Evolutionary conservation across 306 rosid genomes (phyloP), one percentile per base, ranked within the genome.

Genomic region (Oemleria cerasiformis): DNA sequence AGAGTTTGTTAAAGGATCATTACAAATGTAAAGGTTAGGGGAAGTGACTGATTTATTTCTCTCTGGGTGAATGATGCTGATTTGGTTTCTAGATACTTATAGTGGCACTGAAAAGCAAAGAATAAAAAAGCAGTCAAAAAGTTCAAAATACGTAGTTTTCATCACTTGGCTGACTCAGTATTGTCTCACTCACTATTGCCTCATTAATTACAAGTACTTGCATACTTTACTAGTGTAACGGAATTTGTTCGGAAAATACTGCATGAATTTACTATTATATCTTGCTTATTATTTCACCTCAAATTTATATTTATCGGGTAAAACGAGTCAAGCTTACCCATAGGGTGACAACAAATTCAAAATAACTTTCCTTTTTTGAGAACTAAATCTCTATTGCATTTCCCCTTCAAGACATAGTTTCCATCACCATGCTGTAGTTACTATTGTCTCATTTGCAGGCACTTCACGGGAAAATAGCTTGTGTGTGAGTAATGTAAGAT

Each of bases 161-260:
- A 42, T 42, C 74, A 38, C 60, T 49, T 8, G 20, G 57, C 60
- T 72, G 68, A 45, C 68, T 45, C 39, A 34, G 48, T 36, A 8
- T 14, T 36, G 39, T 30, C 64, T 70, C 64, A 21, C 64, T 54
- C 40, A 14, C 40, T 41, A 2, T n/a, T n/a, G 25, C 36, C 42
- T 19, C 60, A 6, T 13, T 25, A 57, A 53, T 23, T 57, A 39
- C 63, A 57, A 30, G 16, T 23, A 25, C 17, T 17, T 20, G 51
- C 68, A 63, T 63, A 23, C 8, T 71, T 71, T 48, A 59, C 14
- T 3, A 71, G 75, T 30, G 36, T 19, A 72, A 30, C 3, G 36
- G 3, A 30, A 30, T 30, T 25, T 30, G 3, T 4, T 30, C 36
- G 3, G 3, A 30, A 4, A 30, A 2, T 4, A 2, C 36, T 2